Base-by-base conservation (phyloP, 768 basidiomycete genomes). In the Macrolepiota dolichaula region DNA sequence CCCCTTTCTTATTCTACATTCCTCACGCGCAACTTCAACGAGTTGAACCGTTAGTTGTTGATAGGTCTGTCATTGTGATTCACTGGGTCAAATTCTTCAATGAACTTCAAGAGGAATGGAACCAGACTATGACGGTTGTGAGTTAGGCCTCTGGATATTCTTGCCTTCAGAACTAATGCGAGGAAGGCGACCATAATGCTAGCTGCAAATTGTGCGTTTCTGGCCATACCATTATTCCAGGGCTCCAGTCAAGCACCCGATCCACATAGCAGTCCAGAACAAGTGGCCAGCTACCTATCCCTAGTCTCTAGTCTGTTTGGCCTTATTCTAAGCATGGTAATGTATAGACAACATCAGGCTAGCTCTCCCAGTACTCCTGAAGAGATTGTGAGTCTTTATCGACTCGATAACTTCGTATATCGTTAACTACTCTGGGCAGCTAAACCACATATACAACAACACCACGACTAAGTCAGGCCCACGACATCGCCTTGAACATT, bases 221-320 rank as follows among this genome's bases (percentile, higher is more conserved):
- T 60, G 15, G 59, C 59, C 1, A 60, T 60, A 27, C 59, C 59
- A 19, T n/a, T 60, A 2, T 60, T 60, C 29, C 40, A 60, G 32
- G 19, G 6, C 29, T 2, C 38, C 13, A 9, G 29, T 3, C 3
- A 3, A 32, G 29, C 51, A 35, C 24, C 25, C 9, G 51, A 36
- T 44, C 17, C 38, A 2, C 59, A 60, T 27, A 60, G 59, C 19
- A 40, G 51, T 24, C 59, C 52, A 4, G 59, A 40, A 27, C 59
- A 60, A 25, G 32, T 60, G 1, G 52, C 52, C 27, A 60, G 59
- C 42, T 60, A 60, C 32, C 19, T 60, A 32, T 60, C 59, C 9
- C 40, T 60, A 17, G 17, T 35, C 15, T 35, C 59, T 2, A 47
- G 59, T 17, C 40, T 60, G n/a, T 60, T 44, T 27, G 52, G 59